Evolutionary conservation across 2,329 filamentous ascomycete species (phyloP).

Genomic region (Fusarium aywerte): DNA sequence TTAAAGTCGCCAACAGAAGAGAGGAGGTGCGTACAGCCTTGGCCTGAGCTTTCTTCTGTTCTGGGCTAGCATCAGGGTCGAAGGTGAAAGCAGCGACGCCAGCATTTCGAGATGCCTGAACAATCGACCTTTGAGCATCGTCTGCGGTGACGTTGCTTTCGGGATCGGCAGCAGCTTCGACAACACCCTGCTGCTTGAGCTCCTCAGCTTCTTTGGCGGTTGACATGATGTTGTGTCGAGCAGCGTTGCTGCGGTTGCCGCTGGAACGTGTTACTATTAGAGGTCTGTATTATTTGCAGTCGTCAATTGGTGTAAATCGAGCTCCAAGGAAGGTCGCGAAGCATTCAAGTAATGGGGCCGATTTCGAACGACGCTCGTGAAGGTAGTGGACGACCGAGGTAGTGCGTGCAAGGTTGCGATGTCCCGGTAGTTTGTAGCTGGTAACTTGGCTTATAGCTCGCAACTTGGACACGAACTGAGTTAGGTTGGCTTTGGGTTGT

Average conservation of each 20-base stretch:
- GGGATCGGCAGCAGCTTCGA: constrained; percentile 80
- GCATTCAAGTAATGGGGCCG: constrained; percentile 34
- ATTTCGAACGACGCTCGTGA: constrained; percentile 20
- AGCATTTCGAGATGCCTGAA: constrained; percentile 80
- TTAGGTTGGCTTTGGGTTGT: constrained; percentile 12
- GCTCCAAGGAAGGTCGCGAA: constrained; percentile 24
- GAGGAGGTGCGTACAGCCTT: constrained; percentile 68
- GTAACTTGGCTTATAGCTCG: constrained; percentile 1
- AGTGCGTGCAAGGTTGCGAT: constrained; percentile 23
- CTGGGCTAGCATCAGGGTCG: constrained; percentile 83
- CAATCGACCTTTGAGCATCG: constrained; percentile 77
- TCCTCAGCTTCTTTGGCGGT: constrained; percentile 60
- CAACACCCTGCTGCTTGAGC: constrained; percentile 82
- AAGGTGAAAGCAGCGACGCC: constrained; percentile 86
- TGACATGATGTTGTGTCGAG: constrained; percentile 47
- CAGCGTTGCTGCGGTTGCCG: constrained; percentile 30
- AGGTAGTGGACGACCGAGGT: constrained; percentile 13
- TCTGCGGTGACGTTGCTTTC: constrained; percentile 73
- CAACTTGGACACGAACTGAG: constrained; percentile 21
- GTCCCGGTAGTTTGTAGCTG: constrained; percentile 14
- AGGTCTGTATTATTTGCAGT: constrained; percentile 9
- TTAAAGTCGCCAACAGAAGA: not conserved
- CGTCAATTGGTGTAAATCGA: constrained; percentile 41
- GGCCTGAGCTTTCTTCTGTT: constrained; percentile 85
- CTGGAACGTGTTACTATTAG: constrained; percentile 22